Percentiles rank a stretch among this genome's conserved stretches.
Conservation (phyloP, 2,329 filamentous ascomycete genomes). For the Fusarium stilboides region DNA sequence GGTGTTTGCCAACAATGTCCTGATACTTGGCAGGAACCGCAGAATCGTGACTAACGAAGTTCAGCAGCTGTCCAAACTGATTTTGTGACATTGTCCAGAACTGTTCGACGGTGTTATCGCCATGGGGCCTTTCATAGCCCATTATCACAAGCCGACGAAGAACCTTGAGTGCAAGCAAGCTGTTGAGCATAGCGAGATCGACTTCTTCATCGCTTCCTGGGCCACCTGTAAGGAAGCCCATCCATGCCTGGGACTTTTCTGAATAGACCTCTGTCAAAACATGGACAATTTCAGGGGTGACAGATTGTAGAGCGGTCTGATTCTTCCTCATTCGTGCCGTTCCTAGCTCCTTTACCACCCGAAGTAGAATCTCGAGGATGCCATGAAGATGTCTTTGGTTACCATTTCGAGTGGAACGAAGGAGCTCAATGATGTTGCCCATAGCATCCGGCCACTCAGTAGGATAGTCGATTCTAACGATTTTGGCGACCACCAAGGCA, state of each 20-base stretch:
- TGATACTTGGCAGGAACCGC: constrained; percentile 68
- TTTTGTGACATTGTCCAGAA: constrained; percentile 86
- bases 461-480: constrained; percentile 91
- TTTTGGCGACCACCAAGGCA: constrained; percentile 88
- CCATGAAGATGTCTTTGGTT: constrained; percentile 79
- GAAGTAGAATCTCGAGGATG: constrained; percentile 82
- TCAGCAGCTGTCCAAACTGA: constrained; percentile 84
- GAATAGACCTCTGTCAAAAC: constrained; percentile 85
- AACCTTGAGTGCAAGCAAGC: constrained; percentile 83
- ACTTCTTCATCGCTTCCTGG: constrained; percentile 72
- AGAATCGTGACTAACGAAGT: constrained; percentile 72
- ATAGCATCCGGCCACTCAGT: constrained; percentile 82
- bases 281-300: constrained; percentile 87
- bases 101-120: constrained; percentile 80
- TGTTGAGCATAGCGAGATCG: constrained; percentile 79
- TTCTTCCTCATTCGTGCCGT: constrained; percentile 83
- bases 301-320: constrained; percentile 81
- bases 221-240: constrained; percentile 70
- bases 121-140: constrained; percentile 88
- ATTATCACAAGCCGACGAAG: constrained; percentile 83
- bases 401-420: constrained; percentile 68
- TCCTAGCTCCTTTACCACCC: constrained; percentile 91
- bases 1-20: constrained; percentile 83
- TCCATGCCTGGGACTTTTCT: constrained; percentile 80
- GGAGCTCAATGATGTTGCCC: constrained; percentile 72